Conservation (phyloP, 2,329 filamentous ascomycete genomes). For the Fusarium bulbicola region DNA sequence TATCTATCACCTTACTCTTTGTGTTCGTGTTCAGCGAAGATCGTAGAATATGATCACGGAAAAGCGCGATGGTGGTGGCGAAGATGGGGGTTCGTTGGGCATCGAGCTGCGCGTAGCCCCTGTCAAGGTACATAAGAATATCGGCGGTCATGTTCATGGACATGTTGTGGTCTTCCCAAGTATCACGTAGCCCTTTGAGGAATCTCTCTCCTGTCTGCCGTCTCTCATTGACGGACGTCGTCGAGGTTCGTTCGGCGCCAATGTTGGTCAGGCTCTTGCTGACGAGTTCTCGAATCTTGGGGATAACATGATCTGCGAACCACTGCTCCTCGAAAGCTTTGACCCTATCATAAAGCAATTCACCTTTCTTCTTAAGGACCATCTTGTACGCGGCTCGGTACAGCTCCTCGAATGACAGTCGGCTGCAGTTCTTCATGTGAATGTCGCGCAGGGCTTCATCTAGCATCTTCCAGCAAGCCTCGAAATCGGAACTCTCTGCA, state of each 20-base stretch:
- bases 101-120: constrained; percentile 77
- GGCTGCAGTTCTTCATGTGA: constrained; percentile 89
- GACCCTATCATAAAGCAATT: constrained; percentile 81
- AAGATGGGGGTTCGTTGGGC: constrained; percentile 80
- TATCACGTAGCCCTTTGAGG: constrained; percentile 75
- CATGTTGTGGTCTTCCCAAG: constrained; percentile 89
- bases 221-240: constrained; percentile 78
- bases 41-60: constrained; percentile 84
- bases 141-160: constrained; percentile 98
- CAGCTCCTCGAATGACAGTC: constrained; percentile 91
- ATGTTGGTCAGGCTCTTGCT: constrained; percentile 71
- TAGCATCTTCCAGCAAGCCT: constrained; percentile 83
- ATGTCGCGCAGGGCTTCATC: constrained; percentile 84
- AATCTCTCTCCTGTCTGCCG: constrained; percentile 85
- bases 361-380: constrained; percentile 86
- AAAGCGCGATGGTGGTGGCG: constrained; percentile 83
- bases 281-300: constrained; percentile 75
- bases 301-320: constrained; percentile 78
- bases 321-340: constrained; percentile 83
- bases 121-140: constrained; percentile 97
- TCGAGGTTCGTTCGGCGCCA: constrained; percentile 64
- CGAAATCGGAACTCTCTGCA: constrained; percentile 78
- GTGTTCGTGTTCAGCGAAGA: constrained; percentile 60
- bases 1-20: constrained; percentile 69
- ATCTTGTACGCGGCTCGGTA: constrained; percentile 96